A percentile compares a stretch with the other conserved stretches of the same genome.
These are phyloP conservation scores for Pythium brassicae DNA, from an alignment of 352 stramenopile species.

Conservation along the genomic window DNA sequence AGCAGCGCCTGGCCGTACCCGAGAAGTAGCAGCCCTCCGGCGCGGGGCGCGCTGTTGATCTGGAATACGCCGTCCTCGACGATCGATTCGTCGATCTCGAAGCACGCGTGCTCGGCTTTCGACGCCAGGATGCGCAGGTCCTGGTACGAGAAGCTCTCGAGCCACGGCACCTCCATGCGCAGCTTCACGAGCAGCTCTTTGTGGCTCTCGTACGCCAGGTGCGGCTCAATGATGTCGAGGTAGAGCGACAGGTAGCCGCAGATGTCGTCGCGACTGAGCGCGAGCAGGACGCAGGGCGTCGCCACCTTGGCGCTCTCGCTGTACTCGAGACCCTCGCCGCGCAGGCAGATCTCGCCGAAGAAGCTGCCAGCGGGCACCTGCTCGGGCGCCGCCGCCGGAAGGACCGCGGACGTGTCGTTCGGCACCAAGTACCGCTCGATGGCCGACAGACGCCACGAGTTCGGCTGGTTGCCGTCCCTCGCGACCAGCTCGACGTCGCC, in stretches of 20 bases:
- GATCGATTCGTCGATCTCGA: slow-evolving; percentile 35
- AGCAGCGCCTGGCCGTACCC: slow-evolving; percentile 24
- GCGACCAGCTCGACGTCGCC: slow-evolving; percentile 38
- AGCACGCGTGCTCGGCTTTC: slow-evolving; percentile 38
- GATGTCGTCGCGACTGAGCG: slow-evolving; percentile 48
- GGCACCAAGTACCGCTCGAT: slow-evolving; percentile 10
- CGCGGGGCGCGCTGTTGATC: slow-evolving; percentile 16
- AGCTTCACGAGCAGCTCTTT: slow-evolving; percentile 47
- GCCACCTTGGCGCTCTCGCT: slow-evolving; percentile 35
- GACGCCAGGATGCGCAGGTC: slow-evolving; percentile 46
- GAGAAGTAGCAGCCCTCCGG: slow-evolving; percentile 28
- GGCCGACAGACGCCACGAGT: slow-evolving; percentile 10
- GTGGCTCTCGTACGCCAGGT: slow-evolving; percentile 47
- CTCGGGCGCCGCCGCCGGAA: slow-evolving; percentile 20
- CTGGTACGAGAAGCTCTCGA: slow-evolving; percentile 37
- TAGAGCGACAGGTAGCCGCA: slow-evolving; percentile 59
- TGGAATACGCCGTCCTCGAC: slow-evolving; percentile 31
- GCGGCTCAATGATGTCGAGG: slow-evolving; percentile 59
- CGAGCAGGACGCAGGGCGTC: slow-evolving; percentile 34
- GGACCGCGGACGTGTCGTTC: not conserved
- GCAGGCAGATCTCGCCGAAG: slow-evolving; percentile 58
- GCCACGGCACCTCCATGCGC: slow-evolving; percentile 36
- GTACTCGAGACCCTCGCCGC: slow-evolving; percentile 35
- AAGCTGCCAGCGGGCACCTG: slow-evolving; percentile 38
- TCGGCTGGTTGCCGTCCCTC: slow-evolving; percentile 5